phyloP scores from a whole-genome alignment of 805 yeast species.

The Candida dajiaensis region DNA sequence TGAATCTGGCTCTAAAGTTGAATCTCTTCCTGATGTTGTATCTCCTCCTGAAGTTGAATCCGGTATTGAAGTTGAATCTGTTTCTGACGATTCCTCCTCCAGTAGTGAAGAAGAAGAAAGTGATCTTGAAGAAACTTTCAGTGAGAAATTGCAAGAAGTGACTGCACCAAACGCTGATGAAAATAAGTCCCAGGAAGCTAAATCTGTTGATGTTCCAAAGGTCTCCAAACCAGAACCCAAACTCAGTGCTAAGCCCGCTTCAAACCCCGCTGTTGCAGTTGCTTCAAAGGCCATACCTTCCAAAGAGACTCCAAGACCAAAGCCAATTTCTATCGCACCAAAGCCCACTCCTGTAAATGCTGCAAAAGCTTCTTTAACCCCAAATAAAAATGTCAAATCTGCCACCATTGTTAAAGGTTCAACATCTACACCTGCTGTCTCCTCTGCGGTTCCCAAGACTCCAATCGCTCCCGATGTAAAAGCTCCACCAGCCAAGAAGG shows the following conservation, averaged over 20 bases:
- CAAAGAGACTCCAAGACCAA: background rate
- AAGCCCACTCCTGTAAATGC: background rate
- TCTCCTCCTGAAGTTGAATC: background rate
- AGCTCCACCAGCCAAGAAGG: background rate
- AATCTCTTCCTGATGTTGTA: background rate
- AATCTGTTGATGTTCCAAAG: background rate
- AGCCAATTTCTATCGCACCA: background rate
- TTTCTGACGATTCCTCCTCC: background rate
- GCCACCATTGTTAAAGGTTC: background rate
- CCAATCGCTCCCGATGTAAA: background rate
- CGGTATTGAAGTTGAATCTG: background rate
- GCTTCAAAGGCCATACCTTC: background rate
- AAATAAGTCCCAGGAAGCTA: background rate
- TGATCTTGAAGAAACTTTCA: background rate
- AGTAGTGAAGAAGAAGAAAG: background rate
- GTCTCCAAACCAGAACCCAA: background rate
- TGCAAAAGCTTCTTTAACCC: background rate
- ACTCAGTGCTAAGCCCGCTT: background rate
- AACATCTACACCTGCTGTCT: background rate
- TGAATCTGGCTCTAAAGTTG: background rate
- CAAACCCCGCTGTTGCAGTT: background rate
- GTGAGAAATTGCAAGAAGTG: background rate
- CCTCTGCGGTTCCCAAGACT: background rate
- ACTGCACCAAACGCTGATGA: background rate
- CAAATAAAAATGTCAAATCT: no score